phyloP scores from a whole-genome alignment of 768 basidiomycete genomes.

The Gloeopeniophorella convolvens region DNA sequence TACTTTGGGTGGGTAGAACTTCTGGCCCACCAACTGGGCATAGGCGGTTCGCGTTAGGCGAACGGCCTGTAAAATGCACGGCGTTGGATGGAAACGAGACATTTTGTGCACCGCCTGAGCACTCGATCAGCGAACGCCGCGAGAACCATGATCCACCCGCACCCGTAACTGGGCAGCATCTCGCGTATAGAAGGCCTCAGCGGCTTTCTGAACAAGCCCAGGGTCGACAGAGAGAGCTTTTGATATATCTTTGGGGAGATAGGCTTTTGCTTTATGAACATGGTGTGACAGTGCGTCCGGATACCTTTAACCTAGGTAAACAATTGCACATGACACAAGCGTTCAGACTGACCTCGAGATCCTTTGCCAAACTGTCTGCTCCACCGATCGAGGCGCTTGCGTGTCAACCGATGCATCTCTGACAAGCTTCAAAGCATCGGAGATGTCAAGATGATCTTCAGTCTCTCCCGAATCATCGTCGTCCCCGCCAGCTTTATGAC shows the following conservation, averaged over 20 bases:
- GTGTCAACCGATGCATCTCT: constrained; percentile 50
- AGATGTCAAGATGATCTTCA: constrained; percentile 45
- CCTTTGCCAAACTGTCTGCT: constrained; percentile 61
- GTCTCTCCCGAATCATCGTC: constrained; percentile 34
- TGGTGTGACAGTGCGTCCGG: constrained; percentile 59
- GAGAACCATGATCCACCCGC: constrained; percentile 27
- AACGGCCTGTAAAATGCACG: constrained; percentile 54
- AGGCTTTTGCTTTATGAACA: constrained; percentile 70
- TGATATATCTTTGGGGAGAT: constrained; percentile 75
- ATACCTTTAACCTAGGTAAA: constrained; percentile 43
- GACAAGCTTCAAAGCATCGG: constrained; percentile 61
- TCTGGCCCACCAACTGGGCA: constrained; percentile 88
- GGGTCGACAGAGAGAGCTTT: constrained; percentile 59
- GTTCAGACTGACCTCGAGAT: constrained; percentile 46
- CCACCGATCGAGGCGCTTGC: constrained; percentile 51
- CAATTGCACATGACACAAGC: constrained; percentile 1
- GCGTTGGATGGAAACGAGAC: constrained; percentile 79
- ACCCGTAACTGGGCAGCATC: constrained; percentile 88
- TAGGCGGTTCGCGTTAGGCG: constrained; percentile 87
- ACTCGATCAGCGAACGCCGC: not conserved
- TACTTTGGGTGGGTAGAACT: constrained; percentile 84
- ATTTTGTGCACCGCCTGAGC: constrained; percentile 78
- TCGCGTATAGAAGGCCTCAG: constrained; percentile 92
- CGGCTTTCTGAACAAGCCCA: constrained; percentile 73
- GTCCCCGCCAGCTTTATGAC: constrained; percentile 48